Evolutionary conservation across 2,329 filamentous ascomycete genomes (phyloP).

Genomic region (Ambrosiella beaveri): DNA sequence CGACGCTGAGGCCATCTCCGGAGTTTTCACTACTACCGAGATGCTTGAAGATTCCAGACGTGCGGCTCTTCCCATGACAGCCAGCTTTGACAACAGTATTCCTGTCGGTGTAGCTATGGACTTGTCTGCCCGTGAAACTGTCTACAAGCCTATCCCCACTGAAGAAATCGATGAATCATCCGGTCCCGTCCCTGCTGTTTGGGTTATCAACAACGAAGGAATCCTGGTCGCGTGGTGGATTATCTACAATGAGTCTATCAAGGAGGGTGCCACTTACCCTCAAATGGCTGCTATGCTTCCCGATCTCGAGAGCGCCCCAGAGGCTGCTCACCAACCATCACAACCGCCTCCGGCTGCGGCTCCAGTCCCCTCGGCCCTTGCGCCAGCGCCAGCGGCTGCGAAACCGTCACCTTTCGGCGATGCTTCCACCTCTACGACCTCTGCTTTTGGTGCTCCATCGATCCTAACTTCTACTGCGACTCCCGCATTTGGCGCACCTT

Average conservation of each 20-base stretch:
- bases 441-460: conserved; percentile 20
- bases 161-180: conserved; percentile 63
- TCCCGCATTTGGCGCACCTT: conserved; percentile 15
- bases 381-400: conserved; percentile 19
- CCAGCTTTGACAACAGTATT: conserved; percentile 48
- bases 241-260: conserved; percentile 74
- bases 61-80: conserved; percentile 55
- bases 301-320: conserved; percentile 16
- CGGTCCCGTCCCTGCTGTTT: conserved; percentile 64
- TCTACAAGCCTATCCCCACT: conserved; percentile 57
- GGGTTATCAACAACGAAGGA: conserved; percentile 79
- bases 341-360: conserved; percentile 10
- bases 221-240: conserved; percentile 79
- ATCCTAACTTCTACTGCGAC: conserved; percentile 9
- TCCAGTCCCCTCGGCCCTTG: conserved; percentile 16
- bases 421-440: conserved; percentile 14
- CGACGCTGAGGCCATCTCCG: conserved; percentile 39
- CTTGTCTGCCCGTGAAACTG: conserved; percentile 64
- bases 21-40: conserved; percentile 57
- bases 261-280: conserved; percentile 53
- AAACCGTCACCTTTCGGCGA: conserved; percentile 7
- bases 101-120: conserved; percentile 69
- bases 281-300: conserved; percentile 39
- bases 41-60: conserved; percentile 57
- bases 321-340: conserved; percentile 17